Evolutionary conservation across 2,329 filamentous ascomycete species (phyloP).

Genomic region (Nothophaeocryptopus gaeumannii): DNA sequence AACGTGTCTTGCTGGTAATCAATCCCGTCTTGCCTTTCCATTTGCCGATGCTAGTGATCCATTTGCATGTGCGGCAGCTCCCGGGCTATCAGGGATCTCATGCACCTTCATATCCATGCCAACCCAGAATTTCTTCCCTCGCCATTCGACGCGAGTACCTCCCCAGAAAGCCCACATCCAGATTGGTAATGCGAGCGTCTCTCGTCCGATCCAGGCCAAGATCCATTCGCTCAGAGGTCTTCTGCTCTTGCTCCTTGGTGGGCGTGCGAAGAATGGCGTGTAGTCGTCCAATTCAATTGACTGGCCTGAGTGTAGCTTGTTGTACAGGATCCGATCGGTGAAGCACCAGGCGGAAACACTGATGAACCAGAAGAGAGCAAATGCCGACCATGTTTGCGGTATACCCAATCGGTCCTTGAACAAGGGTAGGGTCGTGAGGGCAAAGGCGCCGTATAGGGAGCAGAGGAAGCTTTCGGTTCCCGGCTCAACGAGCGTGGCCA

Average conservation of each 20-base stretch:
- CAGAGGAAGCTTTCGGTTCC: conserved; percentile 87
- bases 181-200: conserved; percentile 78
- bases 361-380: conserved; percentile 63
- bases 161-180: conserved; percentile 88
- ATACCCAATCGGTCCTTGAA: conserved; percentile 55
- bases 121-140: conserved; percentile 78
- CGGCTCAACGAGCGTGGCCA: conserved; percentile 87
- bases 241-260: conserved; percentile 45
- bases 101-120: conserved; percentile 79
- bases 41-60: not conserved
- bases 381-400: conserved; percentile 65
- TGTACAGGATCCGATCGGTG: conserved; percentile 71
- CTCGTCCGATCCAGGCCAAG: conserved; percentile 78
- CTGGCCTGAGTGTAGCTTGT: conserved; percentile 68
- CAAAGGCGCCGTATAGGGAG: conserved; percentile 75
- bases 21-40: conserved; percentile 12
- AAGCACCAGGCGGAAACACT: conserved; percentile 69
- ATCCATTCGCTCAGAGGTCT: conserved; percentile 70
- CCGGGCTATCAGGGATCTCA: conserved; percentile 34
- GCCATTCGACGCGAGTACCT: conserved; percentile 84
- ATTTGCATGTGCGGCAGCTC: not conserved
- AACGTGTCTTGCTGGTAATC: not conserved
- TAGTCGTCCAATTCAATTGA: conserved; percentile 69
- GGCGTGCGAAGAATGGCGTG: conserved; percentile 69
- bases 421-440: conserved; percentile 68